Conservation (phyloP, 768 basidiomycete genomes). For the Russula compacta region DNA sequence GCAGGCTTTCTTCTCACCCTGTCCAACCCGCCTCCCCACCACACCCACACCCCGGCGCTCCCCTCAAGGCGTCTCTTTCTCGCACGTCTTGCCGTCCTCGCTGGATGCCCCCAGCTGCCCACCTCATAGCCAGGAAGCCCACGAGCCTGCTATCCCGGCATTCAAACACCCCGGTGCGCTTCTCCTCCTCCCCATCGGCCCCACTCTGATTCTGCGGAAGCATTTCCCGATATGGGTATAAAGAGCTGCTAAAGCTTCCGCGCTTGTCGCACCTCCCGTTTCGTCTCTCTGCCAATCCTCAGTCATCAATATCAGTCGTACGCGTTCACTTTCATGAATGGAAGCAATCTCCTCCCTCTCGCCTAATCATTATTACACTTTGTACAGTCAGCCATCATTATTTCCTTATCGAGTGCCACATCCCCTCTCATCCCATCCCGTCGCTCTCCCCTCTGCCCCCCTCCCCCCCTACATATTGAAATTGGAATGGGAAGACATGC, state of each 20-base stretch:
- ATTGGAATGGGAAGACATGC: too few relatives aligned
- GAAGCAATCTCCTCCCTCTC: background rate
- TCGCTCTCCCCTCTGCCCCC: background rate
- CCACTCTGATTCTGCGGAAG: constrained; percentile 12
- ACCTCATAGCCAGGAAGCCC: background rate
- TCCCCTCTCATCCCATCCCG: background rate
- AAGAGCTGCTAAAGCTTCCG: constrained; percentile 13
- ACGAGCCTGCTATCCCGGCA: constrained; percentile 1
- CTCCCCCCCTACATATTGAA: background rate
- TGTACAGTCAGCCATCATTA: background rate
- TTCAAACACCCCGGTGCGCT: constrained; percentile 11
- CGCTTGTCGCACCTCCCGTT: constrained; percentile 19
- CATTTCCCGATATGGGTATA: constrained; percentile 17
- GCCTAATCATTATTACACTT: constrained; percentile 9
- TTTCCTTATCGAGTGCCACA: background rate
- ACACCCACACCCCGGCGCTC: background rate
- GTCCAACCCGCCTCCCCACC: background rate
- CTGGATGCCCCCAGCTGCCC: background rate
- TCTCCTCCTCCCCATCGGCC: background rate
- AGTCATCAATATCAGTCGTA: constrained; percentile 8
- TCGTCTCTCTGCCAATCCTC: constrained; percentile 14
- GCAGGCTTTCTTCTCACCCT: background rate
- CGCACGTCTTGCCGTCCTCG: constrained; percentile 2
- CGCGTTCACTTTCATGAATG: constrained; percentile 14
- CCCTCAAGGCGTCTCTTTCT: constrained; percentile 10